Evolutionary conservation across 2,329 filamentous ascomycete genomes (phyloP), one percentile per base, ranked within the genome.

Genomic region (Domatiomyces globalis): DNA sequence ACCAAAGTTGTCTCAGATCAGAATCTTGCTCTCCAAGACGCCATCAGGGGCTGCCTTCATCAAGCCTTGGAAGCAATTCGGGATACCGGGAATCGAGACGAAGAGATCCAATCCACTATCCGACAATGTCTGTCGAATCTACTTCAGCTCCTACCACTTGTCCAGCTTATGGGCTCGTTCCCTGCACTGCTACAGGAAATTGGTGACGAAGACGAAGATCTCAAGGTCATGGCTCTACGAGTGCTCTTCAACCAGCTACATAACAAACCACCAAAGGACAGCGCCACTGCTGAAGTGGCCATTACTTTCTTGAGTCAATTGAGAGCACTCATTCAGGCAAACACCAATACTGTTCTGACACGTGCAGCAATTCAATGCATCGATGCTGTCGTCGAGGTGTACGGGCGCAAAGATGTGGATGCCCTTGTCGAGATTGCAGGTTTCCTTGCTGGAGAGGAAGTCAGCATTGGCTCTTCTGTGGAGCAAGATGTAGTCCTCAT

Each of bases 331-430:
- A 79, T 98, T 53, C 74, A 83, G 51, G 78, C 84, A 48, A 84
- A 85, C 5, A 72, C 77, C 29, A 82, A 92, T 58, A 77, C 84
- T 49, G 75, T 80, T 25, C 83, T 92, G 65, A 88, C 90, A 68
- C 83, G 88, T 61, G 87, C 86, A 9, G 86, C 89, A 1, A 82
- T 98, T 55, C 81, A 82, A 36, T 96, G 90, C 61, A 83, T 96
- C 45, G 89, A 95, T 69, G 86, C 87, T 66, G 94, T 98, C 56
- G 80, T 86, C 2, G 89, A 95, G 68, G 90, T 90, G 66, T 96
- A 95, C 65, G 94, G 92, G 59, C 94, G 92, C 73, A 94, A 89
- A 66, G 86, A 95, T 62, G 75, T 84, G 1, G 80, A 84, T 58
- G 43, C 7, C n/a, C 39, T 54, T 19, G 12, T 49, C n/a, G 45